Evolutionary conservation across 768 basidiomycete genomes (phyloP).

Genomic region (Tylopilus sp.): DNA sequence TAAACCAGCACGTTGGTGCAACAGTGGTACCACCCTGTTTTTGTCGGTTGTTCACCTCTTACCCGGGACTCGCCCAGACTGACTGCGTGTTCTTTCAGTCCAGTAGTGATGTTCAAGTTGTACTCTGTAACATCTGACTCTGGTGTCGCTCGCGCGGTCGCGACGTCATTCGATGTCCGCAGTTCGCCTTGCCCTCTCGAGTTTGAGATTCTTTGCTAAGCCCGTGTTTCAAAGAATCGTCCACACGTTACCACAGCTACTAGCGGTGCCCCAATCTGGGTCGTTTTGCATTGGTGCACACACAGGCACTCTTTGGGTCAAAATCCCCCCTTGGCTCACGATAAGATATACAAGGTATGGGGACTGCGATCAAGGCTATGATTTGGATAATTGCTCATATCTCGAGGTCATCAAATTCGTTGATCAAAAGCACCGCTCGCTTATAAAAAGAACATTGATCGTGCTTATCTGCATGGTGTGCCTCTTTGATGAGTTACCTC

Average conservation of each 20-base stretch:
- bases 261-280: neutral
- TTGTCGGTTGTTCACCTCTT: no score
- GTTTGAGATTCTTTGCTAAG: no score
- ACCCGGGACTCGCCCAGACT: no score
- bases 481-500: conserved; percentile 7
- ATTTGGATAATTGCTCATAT: neutral
- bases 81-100: no score
- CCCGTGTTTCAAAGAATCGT: neutral
- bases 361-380: neutral
- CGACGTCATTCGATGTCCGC: no score
- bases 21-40: no score
- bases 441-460: neutral
- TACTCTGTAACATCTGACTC: no score
- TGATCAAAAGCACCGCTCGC: neutral
- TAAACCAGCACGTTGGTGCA: no score
- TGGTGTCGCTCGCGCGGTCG: no score
- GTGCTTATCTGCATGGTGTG: neutral
- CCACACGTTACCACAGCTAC: neutral
- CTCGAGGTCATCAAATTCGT: neutral
- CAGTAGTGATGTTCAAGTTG: no score
- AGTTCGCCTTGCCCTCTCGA: no score
- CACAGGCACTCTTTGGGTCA: neutral
- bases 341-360: neutral
- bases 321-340: neutral
- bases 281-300: no score